Evolutionary conservation across 1,139 yeast genomes (phyloP), one percentile per base, ranked within the genome.

Genomic region (Blastobotrys petasosporus): DNA sequence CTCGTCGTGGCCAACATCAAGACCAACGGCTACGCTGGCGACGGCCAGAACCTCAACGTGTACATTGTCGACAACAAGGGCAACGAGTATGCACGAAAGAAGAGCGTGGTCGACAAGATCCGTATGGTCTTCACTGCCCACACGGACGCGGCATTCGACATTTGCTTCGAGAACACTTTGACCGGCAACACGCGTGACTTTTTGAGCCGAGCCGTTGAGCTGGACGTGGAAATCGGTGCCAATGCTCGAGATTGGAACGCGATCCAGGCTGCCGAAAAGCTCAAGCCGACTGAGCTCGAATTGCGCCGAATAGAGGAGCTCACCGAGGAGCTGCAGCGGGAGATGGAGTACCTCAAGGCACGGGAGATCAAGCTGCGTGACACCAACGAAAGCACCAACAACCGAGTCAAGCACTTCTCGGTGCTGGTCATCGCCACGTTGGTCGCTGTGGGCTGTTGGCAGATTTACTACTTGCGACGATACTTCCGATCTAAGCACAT

Each of bases 201-300:
- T 20, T 49, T 58, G 36, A 48, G 50, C 43, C 63, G 74, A 37
- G 81, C 82, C 48, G 73, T 92, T 56, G 97, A 88, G 62, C 73
- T 92, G 60, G 97, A 90, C 56, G 84, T 92, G 49, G 97, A 92
- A 67, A 82, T 90, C 54, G 98, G 98, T 31, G 85, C 97, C 46
- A 87, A 90, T 58, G 97, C 97, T 35, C 82, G 97, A 68, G 97
- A 92, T 69, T 92, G 97, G 97, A 87, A 87, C 63, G 88, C 94
- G 25, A 74, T 88, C 53, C 97, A 90, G 70, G 90, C 95, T 35
- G 78, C 85, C 40, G 97, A 90, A 67, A 86, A 87, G 64, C 80
- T 92, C 67, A 86, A 85, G 70, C 97, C 98, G 9, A 79, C 83
- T 41, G 98, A 92, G 67, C 81, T 88, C 46, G 95, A 86, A 60